Base-by-base conservation (phyloP, 495 filamentous ascomycete species). In the Hypomontagnella submonticulosa region DNA sequence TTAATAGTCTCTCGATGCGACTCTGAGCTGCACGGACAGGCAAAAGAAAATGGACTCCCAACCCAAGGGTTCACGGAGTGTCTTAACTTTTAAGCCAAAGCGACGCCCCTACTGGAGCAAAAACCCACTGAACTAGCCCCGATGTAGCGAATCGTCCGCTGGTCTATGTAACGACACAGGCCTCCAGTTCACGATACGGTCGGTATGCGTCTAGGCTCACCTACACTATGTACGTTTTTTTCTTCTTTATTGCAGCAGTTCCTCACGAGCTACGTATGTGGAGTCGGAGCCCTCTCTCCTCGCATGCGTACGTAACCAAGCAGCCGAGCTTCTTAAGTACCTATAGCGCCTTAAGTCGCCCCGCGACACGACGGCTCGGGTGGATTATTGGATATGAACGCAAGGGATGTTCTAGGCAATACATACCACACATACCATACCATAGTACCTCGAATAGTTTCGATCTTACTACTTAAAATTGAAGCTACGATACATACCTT, bases 91-190 rank as follows among this genome's bases (percentile, higher is more conserved):
- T 12, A 23, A 50, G 44, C 64, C 57, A 34, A 18, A 23, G 32
- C 38, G 46, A 42, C 38, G 34, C 46, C 33, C 50, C 30, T 27
- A 27, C 30, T 42, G 23, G 34, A 8, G 33, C 23, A 37, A 12
- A 50, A 61, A 36, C 32, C 64, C 58, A 54, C 64, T 37, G 4
- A 13, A 53, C 66, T 69, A 69, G 50, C 60, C 66, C 60, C 50
- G 60, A 69, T 63, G 20, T 40, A 69, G 66, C 56, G 66, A 53
- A 64, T 61, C 1, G 50, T 61, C 66, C 66, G 66, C 60, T n/a
- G 34, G 27, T 52, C 50, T 27, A 27, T 27, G 55, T 52, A 48
- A 40, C 55, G 55, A 61, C 42, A 34, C 23, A 44, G 18, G 32
- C 12, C 20, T 9, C 19, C 23, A 43, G 51, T 41, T 32, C 46